Conservation (phyloP, 2,329 filamentous ascomycete species). For the Berkeleyomyces rouxiae region DNA sequence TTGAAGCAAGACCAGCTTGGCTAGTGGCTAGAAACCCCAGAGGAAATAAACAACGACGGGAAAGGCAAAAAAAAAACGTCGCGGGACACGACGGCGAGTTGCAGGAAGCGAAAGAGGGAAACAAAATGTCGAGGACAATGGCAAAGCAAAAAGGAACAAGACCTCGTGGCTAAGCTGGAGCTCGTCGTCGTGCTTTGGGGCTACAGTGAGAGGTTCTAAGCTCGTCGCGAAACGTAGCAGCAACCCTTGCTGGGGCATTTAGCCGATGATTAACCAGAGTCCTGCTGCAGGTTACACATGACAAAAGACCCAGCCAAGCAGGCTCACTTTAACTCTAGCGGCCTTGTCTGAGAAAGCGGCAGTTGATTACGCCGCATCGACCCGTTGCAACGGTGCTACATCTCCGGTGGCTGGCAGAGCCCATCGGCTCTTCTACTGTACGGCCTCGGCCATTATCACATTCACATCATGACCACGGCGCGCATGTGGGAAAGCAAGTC, state of each 20-base stretch:
- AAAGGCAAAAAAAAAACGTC: neutral
- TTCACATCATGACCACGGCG: neutral
- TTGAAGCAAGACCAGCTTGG: conserved; percentile 13
- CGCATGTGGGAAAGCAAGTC: conserved; percentile 9
- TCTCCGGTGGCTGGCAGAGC: neutral
- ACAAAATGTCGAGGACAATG: neutral
- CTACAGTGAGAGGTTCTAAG: neutral
- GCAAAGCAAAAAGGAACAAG: neutral
- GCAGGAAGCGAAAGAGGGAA: neutral
- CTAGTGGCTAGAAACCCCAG: too few species aligned
- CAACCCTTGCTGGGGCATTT: neutral
- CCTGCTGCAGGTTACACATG: neutral
- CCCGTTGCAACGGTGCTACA: neutral
- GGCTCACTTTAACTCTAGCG: neutral
- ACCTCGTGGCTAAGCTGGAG: too few species aligned
- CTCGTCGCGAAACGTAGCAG: conserved; percentile 9
- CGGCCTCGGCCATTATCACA: neutral
- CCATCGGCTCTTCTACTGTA: neutral
- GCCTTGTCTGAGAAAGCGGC: too few species aligned
- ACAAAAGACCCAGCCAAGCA: neutral
- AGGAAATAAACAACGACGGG: neutral
- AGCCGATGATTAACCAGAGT: neutral
- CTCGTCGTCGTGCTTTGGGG: too few species aligned
- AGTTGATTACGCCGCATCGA: too few species aligned
- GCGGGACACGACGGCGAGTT: too few species aligned